A percentile compares a stretch with the other conserved stretches of the same genome.
These are phyloP conservation scores for Fusarium metavorans DNA, from an alignment of 2,329 filamentous ascomycete species.

Conservation along the genomic window DNA sequence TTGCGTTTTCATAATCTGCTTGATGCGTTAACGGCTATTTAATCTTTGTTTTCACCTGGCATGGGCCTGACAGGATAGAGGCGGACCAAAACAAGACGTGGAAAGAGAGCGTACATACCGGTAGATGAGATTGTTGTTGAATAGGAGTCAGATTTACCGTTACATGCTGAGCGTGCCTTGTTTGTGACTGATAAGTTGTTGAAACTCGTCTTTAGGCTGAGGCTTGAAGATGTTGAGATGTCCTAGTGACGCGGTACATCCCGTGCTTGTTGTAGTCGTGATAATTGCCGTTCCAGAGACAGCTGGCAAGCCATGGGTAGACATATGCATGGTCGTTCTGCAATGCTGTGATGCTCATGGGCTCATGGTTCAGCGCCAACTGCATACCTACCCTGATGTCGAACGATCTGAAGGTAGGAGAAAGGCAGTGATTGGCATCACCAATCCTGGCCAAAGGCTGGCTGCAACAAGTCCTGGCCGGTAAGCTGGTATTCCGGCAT, in stretches of 20 bases:
- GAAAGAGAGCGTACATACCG: constrained; percentile 32
- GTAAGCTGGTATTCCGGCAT: not conserved
- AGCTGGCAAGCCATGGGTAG: not conserved
- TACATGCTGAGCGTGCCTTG: constrained; percentile 1
- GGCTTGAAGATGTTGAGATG: not conserved
- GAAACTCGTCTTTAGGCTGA: not conserved
- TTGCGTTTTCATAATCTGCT: constrained; percentile 40
- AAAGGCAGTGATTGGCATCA: not conserved
- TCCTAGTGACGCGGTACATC: not conserved
- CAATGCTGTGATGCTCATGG: not conserved
- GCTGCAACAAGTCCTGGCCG: not conserved
- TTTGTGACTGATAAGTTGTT: not conserved
- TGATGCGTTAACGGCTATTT: constrained; percentile 46
- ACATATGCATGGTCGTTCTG: not conserved
- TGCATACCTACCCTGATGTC: not conserved
- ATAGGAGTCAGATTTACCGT: constrained; percentile 17
- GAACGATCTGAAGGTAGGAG: not conserved
- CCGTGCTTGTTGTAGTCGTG: not conserved
- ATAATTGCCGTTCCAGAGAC: not conserved
- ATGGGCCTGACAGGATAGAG: constrained; percentile 36
- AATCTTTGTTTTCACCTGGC: constrained; percentile 38
- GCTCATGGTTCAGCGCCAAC: not conserved
- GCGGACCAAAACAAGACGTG: constrained; percentile 35
- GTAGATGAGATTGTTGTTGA: constrained; percentile 27
- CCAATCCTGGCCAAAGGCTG: not conserved